These are phyloP conservation scores for Aspergillus sp. DNA, from an alignment of 2,329 filamentous ascomycete species.

Conservation along the genomic window DNA sequence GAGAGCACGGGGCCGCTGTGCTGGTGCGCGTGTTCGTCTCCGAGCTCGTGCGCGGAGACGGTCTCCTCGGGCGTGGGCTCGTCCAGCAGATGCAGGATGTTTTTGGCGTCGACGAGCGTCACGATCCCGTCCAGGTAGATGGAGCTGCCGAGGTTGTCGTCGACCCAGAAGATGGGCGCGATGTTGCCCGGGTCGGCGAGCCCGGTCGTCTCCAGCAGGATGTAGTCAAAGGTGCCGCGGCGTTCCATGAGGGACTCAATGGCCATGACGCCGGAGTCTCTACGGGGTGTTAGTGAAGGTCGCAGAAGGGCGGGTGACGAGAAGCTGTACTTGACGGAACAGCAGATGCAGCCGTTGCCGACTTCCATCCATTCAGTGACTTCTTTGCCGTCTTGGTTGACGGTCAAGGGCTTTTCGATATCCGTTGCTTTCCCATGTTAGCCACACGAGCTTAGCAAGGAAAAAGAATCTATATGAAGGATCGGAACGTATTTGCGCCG, in stretches of 20 bases:
- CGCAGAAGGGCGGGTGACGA: neutral
- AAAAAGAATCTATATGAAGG: neutral
- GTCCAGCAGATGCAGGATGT: slow-evolving; percentile 78
- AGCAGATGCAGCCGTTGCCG: slow-evolving; percentile 96
- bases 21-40: slow-evolving; percentile 19
- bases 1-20: slow-evolving; percentile 71
- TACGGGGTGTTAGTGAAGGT: slow-evolving; percentile 32
- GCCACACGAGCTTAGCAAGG: too few relatives aligned
- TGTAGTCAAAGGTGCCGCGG: slow-evolving; percentile 93
- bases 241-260: slow-evolving; percentile 96
- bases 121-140: slow-evolving; percentile 98
- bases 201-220: slow-evolving; percentile 92
- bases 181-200: slow-evolving; percentile 94
- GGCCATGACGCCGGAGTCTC: slow-evolving; percentile 87
- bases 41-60: slow-evolving; percentile 37
- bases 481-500: too few relatives aligned
- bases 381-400: slow-evolving; percentile 78
- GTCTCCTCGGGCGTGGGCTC: slow-evolving; percentile 53
- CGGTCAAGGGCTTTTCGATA: slow-evolving; percentile 92
- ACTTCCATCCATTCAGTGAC: slow-evolving; percentile 95
- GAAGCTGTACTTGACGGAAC: slow-evolving; percentile 80
- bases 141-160: slow-evolving; percentile 89
- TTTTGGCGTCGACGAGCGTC: slow-evolving; percentile 92
- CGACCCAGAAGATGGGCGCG: slow-evolving; percentile 95
- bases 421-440: slow-evolving; percentile 65